phyloP scores from a whole-genome alignment of 192 early-diverging fungal species.

The Thoreauomyces humboldtii region DNA sequence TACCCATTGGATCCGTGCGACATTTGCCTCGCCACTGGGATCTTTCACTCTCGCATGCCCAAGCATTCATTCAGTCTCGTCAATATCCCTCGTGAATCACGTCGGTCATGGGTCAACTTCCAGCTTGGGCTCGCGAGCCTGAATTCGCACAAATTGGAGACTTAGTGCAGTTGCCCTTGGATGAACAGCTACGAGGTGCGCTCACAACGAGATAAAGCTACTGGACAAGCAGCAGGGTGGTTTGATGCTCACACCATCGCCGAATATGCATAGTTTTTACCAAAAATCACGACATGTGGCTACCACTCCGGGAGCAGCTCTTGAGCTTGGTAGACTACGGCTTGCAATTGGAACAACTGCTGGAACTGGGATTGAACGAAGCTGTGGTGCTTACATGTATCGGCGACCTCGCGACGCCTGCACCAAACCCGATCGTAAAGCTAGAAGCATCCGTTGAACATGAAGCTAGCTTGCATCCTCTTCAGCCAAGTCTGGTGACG shows the following conservation, averaged over 20 bases:
- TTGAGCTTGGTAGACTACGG: neutral
- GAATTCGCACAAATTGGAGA: neutral
- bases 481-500: neutral
- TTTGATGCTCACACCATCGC: neutral
- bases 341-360: neutral
- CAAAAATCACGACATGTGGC: neutral
- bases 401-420: neutral
- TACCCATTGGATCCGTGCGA: no score
- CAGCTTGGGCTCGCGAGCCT: no score
- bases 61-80: no score
- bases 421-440: neutral
- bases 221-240: neutral
- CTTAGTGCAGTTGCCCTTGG: neutral
- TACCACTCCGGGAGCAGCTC: conserved; percentile 1
- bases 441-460: neutral
- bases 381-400: conserved; percentile 4
- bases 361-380: neutral
- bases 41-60: no score
- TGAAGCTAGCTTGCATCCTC: neutral
- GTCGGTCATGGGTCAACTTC: no score
- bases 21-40: no score
- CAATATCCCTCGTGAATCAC: no score
- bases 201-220: neutral
- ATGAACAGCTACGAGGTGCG: neutral
- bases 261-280: neutral